Conservation (phyloP, 164 flowering plant genomes). For the Hamamelis virginiana region DNA sequence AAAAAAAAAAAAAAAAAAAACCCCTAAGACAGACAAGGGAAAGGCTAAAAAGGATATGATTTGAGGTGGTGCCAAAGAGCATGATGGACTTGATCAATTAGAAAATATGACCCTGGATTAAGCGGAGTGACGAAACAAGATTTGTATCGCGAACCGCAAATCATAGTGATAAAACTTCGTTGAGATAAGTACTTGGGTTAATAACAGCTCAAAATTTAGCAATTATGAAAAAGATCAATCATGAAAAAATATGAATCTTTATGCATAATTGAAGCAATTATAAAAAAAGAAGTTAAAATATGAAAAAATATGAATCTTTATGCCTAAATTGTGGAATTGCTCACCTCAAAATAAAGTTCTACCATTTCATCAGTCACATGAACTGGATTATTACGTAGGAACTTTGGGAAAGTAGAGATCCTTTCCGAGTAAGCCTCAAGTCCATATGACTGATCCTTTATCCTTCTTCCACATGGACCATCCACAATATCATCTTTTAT, state of each 20-base stretch:
- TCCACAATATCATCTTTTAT: slow-evolving; percentile 31
- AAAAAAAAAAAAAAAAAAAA: too few species aligned
- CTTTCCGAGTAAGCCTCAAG: slow-evolving; percentile 53
- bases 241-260: neutral
- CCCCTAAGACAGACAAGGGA: too few species aligned
- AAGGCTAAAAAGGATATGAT: too few species aligned
- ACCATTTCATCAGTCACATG: slow-evolving; percentile 75
- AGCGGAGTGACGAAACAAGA: too few species aligned
- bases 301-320: neutral
- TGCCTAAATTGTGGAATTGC: slow-evolving; percentile 10
- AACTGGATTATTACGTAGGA: slow-evolving; percentile 55
- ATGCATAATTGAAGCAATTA: neutral
- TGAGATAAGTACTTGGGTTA: neutral
- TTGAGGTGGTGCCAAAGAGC: too few species aligned
- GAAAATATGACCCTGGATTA: too few species aligned
- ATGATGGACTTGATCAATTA: too few species aligned
- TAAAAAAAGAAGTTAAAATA: neutral
- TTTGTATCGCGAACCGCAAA: neutral
- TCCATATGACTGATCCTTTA: slow-evolving; percentile 37
- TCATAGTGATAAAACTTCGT: neutral
- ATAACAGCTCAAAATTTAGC: neutral
- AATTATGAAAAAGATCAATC: neutral
- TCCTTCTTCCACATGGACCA: slow-evolving; percentile 26
- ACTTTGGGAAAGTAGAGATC: slow-evolving; percentile 66
- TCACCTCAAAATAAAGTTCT: slow-evolving; percentile 90